phyloP scores from a whole-genome alignment of 495 filamentous ascomycete species.

The Lophium mytilinum region DNA sequence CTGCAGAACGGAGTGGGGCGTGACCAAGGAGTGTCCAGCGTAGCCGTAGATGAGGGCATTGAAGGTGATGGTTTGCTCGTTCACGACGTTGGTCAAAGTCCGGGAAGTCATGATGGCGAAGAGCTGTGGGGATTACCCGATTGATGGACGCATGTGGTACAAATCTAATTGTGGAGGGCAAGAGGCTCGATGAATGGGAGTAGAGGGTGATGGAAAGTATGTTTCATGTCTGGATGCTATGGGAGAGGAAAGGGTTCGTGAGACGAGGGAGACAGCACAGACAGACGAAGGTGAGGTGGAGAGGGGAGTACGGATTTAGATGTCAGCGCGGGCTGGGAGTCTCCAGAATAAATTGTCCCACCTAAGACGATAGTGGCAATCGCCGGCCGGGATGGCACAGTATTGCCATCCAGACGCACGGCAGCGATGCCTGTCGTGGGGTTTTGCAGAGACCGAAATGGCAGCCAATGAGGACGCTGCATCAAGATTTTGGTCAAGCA shows the following conservation, averaged over 20 bases:
- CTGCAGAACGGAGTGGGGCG: constrained; percentile 31
- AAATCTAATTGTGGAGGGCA: not conserved
- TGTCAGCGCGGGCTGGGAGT: not conserved
- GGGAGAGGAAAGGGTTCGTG: not conserved
- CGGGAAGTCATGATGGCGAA: constrained; percentile 16
- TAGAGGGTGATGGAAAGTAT: not conserved
- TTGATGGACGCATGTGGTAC: not conserved
- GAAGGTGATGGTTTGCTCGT: constrained; percentile 29
- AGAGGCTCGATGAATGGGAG: not conserved
- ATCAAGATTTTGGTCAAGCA: constrained; percentile 1
- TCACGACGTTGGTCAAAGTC: constrained; percentile 26
- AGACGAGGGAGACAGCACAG: not conserved
- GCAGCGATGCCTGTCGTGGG: constrained; percentile 12
- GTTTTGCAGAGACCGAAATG: not conserved
- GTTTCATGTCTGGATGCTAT: not conserved
- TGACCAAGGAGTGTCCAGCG: constrained; percentile 33
- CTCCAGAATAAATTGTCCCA: not conserved
- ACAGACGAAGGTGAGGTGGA: not conserved
- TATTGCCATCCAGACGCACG: constrained; percentile 18
- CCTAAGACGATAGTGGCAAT: not conserved
- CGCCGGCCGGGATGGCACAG: not conserved
- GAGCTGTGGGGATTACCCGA: not conserved
- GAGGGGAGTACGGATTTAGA: not conserved
- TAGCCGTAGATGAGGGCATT: constrained; percentile 37
- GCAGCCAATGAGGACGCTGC: constrained; percentile 15